A percentile compares a stretch with the other conserved stretches of the same genome.
These are phyloP conservation scores for Juglanconis sp. DNA, from an alignment of 2,329 filamentous ascomycete species.

Conservation along the genomic window DNA sequence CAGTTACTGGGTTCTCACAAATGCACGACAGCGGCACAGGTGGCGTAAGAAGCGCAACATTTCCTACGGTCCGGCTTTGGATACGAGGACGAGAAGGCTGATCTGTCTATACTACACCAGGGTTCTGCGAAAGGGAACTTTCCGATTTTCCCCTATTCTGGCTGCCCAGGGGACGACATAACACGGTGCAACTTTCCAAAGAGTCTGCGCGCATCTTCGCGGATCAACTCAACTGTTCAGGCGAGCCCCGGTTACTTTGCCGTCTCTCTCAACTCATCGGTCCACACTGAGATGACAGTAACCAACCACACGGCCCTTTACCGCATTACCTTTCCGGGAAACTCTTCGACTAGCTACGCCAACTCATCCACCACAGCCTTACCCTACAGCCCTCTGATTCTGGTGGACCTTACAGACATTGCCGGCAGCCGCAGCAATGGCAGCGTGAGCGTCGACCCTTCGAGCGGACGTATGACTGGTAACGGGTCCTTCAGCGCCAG, in stretches of 20 bases:
- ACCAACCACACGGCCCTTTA: constrained; percentile 51
- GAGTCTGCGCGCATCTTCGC: constrained; percentile 36
- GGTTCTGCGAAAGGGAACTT: constrained; percentile 32
- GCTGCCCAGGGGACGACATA: constrained; percentile 31
- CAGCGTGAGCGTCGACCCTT: constrained; percentile 42
- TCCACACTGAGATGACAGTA: constrained; percentile 49
- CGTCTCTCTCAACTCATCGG: constrained; percentile 43
- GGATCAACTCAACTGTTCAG: constrained; percentile 40
- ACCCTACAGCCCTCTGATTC: constrained; percentile 43
- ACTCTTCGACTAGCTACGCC: constrained; percentile 11
- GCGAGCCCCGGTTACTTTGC: constrained; percentile 52
- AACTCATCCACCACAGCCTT: constrained; percentile 27
- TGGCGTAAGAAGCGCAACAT: constrained; percentile 27
- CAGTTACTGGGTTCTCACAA: constrained; percentile 30
- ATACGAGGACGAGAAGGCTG: neutral
- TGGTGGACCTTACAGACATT: constrained; percentile 50
- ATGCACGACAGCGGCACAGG: constrained; percentile 30
- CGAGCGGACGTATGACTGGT: constrained; percentile 46
- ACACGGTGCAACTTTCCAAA: constrained; percentile 46
- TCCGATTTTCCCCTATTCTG: constrained; percentile 33
- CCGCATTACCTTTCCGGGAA: constrained; percentile 43
- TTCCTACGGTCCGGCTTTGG: neutral
- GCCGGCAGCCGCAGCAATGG: constrained; percentile 46
- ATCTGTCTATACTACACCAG: neutral
- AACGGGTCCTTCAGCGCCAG: constrained; percentile 48